Evolutionary conservation across 2,329 filamentous ascomycete species (phyloP), one percentile per base, ranked within the genome.

Genomic region (Pyrenophora teres): DNA sequence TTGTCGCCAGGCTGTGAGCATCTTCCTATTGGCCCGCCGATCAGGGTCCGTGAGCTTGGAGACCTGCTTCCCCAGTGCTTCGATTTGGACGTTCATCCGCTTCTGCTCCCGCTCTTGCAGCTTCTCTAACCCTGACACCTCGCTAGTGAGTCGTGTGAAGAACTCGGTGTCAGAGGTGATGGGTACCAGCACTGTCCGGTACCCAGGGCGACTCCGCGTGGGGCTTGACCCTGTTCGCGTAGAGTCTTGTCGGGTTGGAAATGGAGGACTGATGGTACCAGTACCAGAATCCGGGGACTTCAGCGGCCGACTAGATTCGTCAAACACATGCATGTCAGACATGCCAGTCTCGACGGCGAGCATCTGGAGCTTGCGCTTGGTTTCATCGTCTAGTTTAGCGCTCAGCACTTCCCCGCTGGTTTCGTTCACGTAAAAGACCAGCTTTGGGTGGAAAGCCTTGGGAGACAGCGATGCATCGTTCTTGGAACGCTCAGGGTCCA

Each of bases 161-260:
- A 96, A 96, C 67, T 92, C 84, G 16, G 82, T 81, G 65, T 94
- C 90, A 19, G 90, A 90, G 2, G 84, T 84, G 2, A 96, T 77
- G 15, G 90, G 88, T 6, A 96, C 83, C 68, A 92, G 87, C n/a
- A 95, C 78, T 52, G 73, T 74, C 19, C 76, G 73, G 59, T 78
- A 68, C 21, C 62, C 64, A 6, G 57, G 53, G 9, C 59, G 59
- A 8, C 50, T 52, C 7, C 52, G 49, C 0, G 57, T 35, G 7
- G 33, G 21, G 15, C 48, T 50, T 2, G 8, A 13, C 10, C 9
- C 27, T 30, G 12, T 30, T 12, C 27, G 27, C 2, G 27, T 30
- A 4, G 27, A 30, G 27, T 30, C 27, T 12, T 10, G 9, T 30
- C 27, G 27, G 27, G 27, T 30, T 3, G 27, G 27, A 30, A 10